Evolutionary conservation across 768 basidiomycete species (phyloP).

Genomic region (Lentinula detonsa): DNA sequence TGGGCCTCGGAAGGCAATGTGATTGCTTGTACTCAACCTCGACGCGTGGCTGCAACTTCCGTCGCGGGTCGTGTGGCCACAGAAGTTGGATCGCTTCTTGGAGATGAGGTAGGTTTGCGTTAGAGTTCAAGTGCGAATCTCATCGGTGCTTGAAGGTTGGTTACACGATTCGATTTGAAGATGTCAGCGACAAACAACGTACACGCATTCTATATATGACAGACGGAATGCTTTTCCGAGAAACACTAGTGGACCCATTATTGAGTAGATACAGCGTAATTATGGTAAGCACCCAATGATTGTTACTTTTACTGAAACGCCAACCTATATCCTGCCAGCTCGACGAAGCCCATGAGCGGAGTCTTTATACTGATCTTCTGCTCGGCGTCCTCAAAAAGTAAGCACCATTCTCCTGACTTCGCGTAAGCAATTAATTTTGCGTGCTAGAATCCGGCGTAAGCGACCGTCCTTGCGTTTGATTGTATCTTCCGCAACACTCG

Average conservation of each 20-base stretch:
- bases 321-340: constrained; percentile 43
- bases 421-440: too few species aligned
- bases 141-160: constrained; percentile 64
- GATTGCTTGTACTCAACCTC: constrained; percentile 90
- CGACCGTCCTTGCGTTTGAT: constrained; percentile 86
- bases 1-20: constrained; percentile 81
- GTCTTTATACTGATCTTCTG: constrained; percentile 91
- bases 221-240: constrained; percentile 96
- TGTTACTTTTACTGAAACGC: not conserved
- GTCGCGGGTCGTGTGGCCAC: constrained; percentile 87
- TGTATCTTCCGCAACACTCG: constrained; percentile 94
- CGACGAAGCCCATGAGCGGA: constrained; percentile 96
- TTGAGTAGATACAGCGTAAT: constrained; percentile 91
- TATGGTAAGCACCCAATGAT: constrained; percentile 56
- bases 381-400: constrained; percentile 93
- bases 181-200: constrained; percentile 75
- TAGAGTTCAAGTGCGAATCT: not conserved
- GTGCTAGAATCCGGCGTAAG: constrained; percentile 78
- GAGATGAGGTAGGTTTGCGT: constrained; percentile 64
- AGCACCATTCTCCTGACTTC: constrained; percentile 8
- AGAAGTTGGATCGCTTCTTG: constrained; percentile 86
- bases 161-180: constrained; percentile 96
- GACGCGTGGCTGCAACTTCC: constrained; percentile 91
- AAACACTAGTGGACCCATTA: constrained; percentile 87
- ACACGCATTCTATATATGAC: constrained; percentile 96